Conservation (phyloP, 75 land plant species). For the Selaginella moellendorffii region DNA sequence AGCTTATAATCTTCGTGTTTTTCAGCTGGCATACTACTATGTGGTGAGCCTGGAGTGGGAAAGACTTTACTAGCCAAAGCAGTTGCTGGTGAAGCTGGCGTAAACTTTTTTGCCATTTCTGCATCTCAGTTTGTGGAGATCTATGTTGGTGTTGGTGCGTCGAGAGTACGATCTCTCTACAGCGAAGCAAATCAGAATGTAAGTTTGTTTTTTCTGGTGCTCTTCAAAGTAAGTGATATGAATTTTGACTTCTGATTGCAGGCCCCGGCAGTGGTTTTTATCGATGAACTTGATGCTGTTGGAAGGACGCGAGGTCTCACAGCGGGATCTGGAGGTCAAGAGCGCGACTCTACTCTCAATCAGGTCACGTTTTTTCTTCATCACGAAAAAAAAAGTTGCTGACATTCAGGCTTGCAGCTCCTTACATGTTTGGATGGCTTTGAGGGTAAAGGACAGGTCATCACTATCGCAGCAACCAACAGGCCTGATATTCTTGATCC, state of each 20-base stretch:
- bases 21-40: conserved; percentile 93
- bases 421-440: conserved; percentile 97
- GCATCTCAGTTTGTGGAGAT: conserved; percentile 99
- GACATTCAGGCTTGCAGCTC: conserved; percentile 49
- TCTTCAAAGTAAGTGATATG: too few species aligned
- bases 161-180: conserved; percentile 87
- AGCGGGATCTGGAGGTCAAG: conserved; percentile 95
- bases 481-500: conserved; percentile 93
- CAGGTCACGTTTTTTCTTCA: conserved; percentile 51
- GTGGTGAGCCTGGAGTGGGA: conserved; percentile 94
- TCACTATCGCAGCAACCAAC: conserved; percentile 98
- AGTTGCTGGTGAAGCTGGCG: conserved; percentile 98
- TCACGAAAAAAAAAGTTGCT: too few species aligned
- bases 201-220: too few species aligned
- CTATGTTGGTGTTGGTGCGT: conserved; percentile 98
- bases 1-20: too few species aligned
- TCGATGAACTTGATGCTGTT: conserved; percentile 98
- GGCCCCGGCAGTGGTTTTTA: conserved; percentile 97
- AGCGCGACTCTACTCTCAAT: conserved; percentile 93
- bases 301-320: conserved; percentile 87
- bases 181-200: conserved; percentile 91
- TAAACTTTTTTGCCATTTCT: conserved; percentile 89
- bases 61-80: conserved; percentile 95
- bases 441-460: conserved; percentile 95
- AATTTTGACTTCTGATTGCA: too few species aligned